phyloP scores from a whole-genome alignment of 2,329 filamentous ascomycete genomes.

The Colletotrichum spinosum region DNA sequence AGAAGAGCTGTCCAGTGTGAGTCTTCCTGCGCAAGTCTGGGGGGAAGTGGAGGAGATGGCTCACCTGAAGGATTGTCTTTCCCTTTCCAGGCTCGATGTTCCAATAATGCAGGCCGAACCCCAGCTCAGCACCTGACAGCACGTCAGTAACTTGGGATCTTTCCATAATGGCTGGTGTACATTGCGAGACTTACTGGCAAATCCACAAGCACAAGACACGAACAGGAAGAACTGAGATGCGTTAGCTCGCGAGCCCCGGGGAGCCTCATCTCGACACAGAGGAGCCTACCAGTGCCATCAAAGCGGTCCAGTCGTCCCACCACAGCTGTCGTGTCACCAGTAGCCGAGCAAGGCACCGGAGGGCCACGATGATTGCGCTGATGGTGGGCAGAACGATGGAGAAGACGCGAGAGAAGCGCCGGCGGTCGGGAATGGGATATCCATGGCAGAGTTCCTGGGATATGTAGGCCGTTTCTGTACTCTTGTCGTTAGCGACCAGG shows the following conservation, averaged over 20 bases:
- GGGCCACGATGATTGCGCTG: constrained; percentile 14
- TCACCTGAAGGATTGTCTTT: constrained; percentile 27
- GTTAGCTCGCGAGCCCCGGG: rapidly evolving
- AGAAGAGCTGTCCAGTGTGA: constrained; percentile 34
- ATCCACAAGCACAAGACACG: background rate
- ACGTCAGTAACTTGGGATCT: too few species aligned
- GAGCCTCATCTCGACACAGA: too few species aligned
- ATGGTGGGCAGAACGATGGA: constrained; percentile 18
- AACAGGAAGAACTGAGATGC: constrained; percentile 11
- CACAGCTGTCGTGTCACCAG: constrained; percentile 19
- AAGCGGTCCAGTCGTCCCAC: constrained; percentile 35
- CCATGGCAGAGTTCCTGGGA: constrained; percentile 16
- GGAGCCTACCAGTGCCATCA: constrained; percentile 21
- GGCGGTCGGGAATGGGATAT: constrained; percentile 13
- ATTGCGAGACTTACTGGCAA: constrained; percentile 8
- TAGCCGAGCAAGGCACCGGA: constrained; percentile 24
- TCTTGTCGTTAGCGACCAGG: background rate
- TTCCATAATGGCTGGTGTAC: too few species aligned
- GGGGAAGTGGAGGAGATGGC: rapidly evolving
- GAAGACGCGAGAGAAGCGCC: constrained; percentile 7
- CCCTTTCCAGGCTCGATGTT: constrained; percentile 36
- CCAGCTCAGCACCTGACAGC: constrained; percentile 19
- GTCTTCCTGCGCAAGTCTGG: background rate
- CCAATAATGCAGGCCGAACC: constrained; percentile 42
- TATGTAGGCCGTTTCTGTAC: constrained; percentile 10